Percentiles rank a stretch among this genome's conserved stretches.
These are phyloP conservation scores for Aspergillus olivimuriae DNA, from an alignment of 495 filamentous ascomycete species.

Conservation along the genomic window DNA sequence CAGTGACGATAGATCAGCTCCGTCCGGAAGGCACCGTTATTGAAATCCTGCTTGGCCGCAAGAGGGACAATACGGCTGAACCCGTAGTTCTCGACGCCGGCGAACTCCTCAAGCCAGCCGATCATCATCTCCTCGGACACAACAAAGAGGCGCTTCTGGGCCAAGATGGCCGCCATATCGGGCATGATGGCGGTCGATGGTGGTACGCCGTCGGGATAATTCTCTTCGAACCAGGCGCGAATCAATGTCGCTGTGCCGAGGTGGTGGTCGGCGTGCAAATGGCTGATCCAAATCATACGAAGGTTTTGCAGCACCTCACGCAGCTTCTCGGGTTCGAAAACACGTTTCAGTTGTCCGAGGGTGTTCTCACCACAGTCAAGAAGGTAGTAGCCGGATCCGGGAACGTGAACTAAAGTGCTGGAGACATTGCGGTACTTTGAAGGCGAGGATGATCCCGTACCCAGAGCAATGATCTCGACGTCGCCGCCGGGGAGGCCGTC, in stretches of 20 bases:
- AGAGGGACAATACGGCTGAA: slow-evolving; percentile 52
- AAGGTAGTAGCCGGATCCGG: slow-evolving; percentile 76
- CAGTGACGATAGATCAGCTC: slow-evolving; percentile 26
- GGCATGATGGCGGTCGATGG: slow-evolving; percentile 21
- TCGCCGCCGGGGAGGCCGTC: slow-evolving; percentile 59
- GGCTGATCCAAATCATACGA: slow-evolving; percentile 86
- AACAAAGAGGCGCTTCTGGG: slow-evolving; percentile 49
- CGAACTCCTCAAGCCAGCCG: slow-evolving; percentile 70
- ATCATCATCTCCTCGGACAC: slow-evolving; percentile 61
- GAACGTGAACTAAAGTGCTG: slow-evolving; percentile 74
- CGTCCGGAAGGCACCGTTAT: slow-evolving; percentile 15
- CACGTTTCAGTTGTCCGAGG: slow-evolving; percentile 78
- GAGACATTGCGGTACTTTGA: slow-evolving; percentile 96
- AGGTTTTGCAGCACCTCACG: slow-evolving; percentile 68
- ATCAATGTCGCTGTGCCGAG: slow-evolving; percentile 74
- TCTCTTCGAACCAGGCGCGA: slow-evolving; percentile 63
- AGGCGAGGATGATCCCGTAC: slow-evolving; percentile 82
- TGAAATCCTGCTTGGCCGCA: slow-evolving; percentile 14
- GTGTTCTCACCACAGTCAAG: slow-evolving; percentile 93
- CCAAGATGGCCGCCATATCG: slow-evolving; percentile 28
- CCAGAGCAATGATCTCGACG: slow-evolving; percentile 77
- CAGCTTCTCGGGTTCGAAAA: slow-evolving; percentile 57
- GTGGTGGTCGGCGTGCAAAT: slow-evolving; percentile 95
- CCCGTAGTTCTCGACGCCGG: slow-evolving; percentile 69
- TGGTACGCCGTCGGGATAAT: slow-evolving; percentile 26